Base-by-base conservation (phyloP, 1,284 basidiomycete species). In the Ganoderma resinaceum region DNA sequence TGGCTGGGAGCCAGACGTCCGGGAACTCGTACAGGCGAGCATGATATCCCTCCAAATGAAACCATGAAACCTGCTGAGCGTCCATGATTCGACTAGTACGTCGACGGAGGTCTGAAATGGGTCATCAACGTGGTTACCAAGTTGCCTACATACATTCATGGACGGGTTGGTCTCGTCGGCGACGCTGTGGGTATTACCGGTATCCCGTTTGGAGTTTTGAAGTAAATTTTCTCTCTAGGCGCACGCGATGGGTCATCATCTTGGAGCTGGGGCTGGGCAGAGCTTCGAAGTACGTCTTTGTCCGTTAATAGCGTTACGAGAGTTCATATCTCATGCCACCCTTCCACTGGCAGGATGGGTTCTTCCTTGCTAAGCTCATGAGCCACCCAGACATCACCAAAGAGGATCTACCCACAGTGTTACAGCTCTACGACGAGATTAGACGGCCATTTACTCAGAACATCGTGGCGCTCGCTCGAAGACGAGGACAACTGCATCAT, bases 191-290 rank as follows among this genome's bases (percentile, higher is more conserved):
- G 78, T 52, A 52, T 26, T 52, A 6, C 12, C 4, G 11, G 3
- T 9, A n/a, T 6, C n/a, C 2, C 43, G 11, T 26, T 52, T n/a
- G 3, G 46, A n/a, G 23, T 12, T 0, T 52, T 14, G 23, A 33
- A 7, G 1, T 8, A 18, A 16, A 42, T n/a, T 14, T 31, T 12
- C 18, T 5, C 16, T 23, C 4, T 16, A 70, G 69, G 69, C 69
- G 11, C 69, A 70, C 31, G 58, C 61, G 1, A 70, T 70, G 80
- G 78, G 79, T 11, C 81, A 80, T 0, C 76, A 79, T 67, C 79
- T 80, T 67, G 80, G 78, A 1, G 79, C 81, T 23, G 81, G 81
- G 8, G 81, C 78, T 12, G 80, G 81, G 0, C 81, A 82, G 71
- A 80, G 79, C 6, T 79, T 82, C 57, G 81, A 82, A 72, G 79